A percentile compares a stretch with the other conserved stretches of the same genome.
phyloP scores from a whole-genome alignment of 306 rosid species.

The Trifolium dubium region DNA sequence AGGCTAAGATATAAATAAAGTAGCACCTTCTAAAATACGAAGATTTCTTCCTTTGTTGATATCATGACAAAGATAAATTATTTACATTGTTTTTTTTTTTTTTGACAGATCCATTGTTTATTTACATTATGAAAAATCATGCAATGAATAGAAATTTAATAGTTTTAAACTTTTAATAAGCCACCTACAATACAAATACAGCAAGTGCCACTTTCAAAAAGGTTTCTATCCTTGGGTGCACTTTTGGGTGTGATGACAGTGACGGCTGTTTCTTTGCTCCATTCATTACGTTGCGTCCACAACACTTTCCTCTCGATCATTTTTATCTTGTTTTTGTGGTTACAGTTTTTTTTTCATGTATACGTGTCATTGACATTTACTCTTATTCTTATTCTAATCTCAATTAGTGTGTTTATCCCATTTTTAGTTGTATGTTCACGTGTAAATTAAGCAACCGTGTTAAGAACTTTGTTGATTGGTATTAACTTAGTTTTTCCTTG shows the following conservation, averaged over 20 bases:
- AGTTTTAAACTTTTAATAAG: too few species aligned
- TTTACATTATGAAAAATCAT: too few species aligned
- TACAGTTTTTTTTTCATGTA: too few species aligned
- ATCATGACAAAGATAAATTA: too few species aligned
- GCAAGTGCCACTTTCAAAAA: background rate
- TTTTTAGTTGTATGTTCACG: constrained; percentile 2
- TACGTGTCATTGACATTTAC: background rate
- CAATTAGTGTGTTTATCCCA: background rate
- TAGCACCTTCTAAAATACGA: too few species aligned
- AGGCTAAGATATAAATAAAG: too few species aligned
- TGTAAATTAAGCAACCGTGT: background rate
- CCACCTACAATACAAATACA: background rate
- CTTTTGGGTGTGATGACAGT: background rate
- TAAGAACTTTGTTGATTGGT: too few species aligned
- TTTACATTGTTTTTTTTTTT: too few species aligned
- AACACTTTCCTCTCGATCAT: background rate
- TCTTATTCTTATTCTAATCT: background rate
- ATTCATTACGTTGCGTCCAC: background rate
- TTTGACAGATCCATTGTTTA: too few species aligned
- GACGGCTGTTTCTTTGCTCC: background rate
- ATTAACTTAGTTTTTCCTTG: too few species aligned
- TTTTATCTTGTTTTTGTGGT: background rate
- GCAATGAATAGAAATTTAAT: too few species aligned
- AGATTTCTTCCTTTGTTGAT: too few species aligned
- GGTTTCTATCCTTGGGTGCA: background rate